Conservation (phyloP, 73 alveolate genomes). For the Paramecium biaurelia region DNA sequence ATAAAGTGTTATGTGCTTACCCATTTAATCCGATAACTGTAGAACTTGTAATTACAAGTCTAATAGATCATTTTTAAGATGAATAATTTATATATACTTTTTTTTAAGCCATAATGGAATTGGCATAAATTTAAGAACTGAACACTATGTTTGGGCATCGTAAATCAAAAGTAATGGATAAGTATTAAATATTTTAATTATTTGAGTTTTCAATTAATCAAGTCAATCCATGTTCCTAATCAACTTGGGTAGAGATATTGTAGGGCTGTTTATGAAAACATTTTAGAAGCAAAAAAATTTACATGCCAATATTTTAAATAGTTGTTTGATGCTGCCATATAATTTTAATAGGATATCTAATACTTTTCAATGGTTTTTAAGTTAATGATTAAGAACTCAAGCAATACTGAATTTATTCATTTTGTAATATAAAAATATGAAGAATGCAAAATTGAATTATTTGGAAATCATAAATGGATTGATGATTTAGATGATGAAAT, state of each 20-base stretch:
- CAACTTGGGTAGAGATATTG: background rate
- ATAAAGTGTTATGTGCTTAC: background rate
- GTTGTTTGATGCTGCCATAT: background rate
- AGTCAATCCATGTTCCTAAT: background rate
- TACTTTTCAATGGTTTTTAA: background rate
- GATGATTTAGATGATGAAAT: constrained; percentile 1
- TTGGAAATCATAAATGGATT: background rate
- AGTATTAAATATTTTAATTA: background rate
- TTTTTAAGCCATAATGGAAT: background rate
- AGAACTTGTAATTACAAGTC: background rate
- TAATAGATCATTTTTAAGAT: background rate
- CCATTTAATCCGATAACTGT: background rate
- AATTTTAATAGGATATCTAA: background rate
- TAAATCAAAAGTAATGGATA: background rate
- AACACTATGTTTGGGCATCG: background rate
- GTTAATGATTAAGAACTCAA: background rate
- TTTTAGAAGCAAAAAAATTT: background rate
- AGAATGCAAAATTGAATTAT: background rate
- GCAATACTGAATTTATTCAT: background rate
- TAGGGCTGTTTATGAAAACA: background rate
- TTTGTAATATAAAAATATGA: background rate
- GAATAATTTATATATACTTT: background rate
- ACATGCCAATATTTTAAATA: background rate
- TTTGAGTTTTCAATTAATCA: background rate
- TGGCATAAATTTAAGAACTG: background rate